Conservation (phyloP, 2,329 filamentous ascomycete species). For the Aureobasidium lini region DNA sequence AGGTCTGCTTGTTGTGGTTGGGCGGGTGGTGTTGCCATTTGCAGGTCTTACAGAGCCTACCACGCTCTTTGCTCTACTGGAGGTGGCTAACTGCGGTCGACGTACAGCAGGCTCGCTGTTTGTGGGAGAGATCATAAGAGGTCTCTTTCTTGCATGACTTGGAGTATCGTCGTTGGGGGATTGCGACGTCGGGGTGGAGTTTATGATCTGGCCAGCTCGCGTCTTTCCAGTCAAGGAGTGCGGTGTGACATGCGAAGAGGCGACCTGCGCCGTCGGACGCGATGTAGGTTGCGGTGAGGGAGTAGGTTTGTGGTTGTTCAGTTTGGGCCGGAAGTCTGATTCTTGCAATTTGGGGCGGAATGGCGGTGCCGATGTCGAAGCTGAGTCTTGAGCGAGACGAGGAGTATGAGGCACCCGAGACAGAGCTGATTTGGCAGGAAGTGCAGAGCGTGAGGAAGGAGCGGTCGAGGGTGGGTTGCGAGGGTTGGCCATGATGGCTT, state of each 20-base stretch:
- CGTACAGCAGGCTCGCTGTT: slow-evolving; percentile 2
- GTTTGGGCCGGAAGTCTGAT: slow-evolving; percentile 4
- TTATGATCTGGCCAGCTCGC: slow-evolving; percentile 55
- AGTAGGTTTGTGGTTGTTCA: not conserved
- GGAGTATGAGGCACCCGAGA: slow-evolving; percentile 53
- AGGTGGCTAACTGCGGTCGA: not conserved
- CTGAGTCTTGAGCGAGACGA: slow-evolving; percentile 36
- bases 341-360: slow-evolving; percentile 20
- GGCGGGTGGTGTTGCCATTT: not conserved
- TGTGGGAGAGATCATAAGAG: slow-evolving; percentile 28
- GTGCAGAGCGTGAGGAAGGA: slow-evolving; percentile 31
- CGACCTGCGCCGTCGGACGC: not conserved
- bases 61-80: slow-evolving; percentile 30
- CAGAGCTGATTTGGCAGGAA: slow-evolving; percentile 62
- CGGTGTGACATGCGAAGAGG: slow-evolving; percentile 65
- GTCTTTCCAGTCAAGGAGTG: slow-evolving; percentile 67
- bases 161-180: slow-evolving; percentile 48
- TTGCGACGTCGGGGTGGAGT: slow-evolving; percentile 24
- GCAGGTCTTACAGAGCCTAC: slow-evolving; percentile 16
- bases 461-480: not conserved
- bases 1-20: not conserved
- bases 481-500: slow-evolving; percentile 3
- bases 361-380: slow-evolving; percentile 11
- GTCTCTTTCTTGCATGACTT: slow-evolving; percentile 28
- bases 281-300: not conserved